phyloP scores from a whole-genome alignment of 2,329 filamentous ascomycete genomes.

The Chaetomium sp. region DNA sequence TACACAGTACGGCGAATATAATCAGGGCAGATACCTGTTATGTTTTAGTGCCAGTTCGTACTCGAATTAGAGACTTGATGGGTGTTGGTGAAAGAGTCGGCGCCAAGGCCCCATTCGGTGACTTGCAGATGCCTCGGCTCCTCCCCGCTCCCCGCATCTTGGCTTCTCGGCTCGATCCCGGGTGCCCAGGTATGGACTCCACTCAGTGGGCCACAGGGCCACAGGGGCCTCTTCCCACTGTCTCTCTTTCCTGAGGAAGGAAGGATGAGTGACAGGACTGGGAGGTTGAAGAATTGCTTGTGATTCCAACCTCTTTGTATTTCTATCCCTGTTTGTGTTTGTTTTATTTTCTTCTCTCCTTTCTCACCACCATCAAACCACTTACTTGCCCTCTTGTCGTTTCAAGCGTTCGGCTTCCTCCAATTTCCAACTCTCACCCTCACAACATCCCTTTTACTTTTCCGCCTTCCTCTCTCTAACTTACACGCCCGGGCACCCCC shows the following conservation, averaged over 20 bases:
- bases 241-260: background rate
- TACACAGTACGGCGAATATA: background rate
- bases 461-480: too few relatives aligned
- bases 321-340: background rate
- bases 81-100: background rate
- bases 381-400: background rate
- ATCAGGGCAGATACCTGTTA: background rate
- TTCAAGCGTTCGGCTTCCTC: background rate
- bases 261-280: too few relatives aligned
- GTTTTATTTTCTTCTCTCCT: background rate
- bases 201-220: constrained; percentile 6
- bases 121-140: constrained; percentile 29
- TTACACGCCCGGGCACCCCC: background rate
- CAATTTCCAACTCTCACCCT: background rate
- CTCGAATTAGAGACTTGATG: background rate
- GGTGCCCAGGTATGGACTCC: background rate
- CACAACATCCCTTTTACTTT: too few relatives aligned
- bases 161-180: constrained; percentile 3
- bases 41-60: background rate
- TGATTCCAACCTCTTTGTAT: background rate
- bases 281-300: background rate
- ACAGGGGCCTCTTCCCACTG: background rate
- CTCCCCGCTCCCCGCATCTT: constrained; percentile 30
- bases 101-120: background rate
- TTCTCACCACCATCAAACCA: background rate